Evolutionary conservation across 2,329 filamentous ascomycete species (phyloP), one percentile per base, ranked within the genome.

Genomic region (Magnaporthiopsis rhizophila): DNA sequence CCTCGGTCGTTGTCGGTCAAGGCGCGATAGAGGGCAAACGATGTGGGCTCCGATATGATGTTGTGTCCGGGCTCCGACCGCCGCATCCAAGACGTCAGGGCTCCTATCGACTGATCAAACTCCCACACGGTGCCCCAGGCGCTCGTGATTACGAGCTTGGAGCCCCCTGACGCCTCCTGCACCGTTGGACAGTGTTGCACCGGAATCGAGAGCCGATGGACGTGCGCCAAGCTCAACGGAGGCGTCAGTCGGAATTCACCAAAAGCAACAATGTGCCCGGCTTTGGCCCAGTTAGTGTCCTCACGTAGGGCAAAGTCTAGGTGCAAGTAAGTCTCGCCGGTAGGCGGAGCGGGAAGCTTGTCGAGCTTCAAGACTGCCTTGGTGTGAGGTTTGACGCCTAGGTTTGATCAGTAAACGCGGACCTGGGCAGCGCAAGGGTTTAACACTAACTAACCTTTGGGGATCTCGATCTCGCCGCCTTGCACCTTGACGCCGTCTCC

Each of bases 1-100:
- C 81, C 81, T 4, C 79, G 77, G 70, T 90, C 87, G 70, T 89
- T 89, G 74, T 89, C 86, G 0, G 87, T 89, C 53, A 83, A 78
- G 0, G 88, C 83, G 56, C 87, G 86, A 77, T 87, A 89, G 71
- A 90, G 83, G 66, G 80, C 79, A 57, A 87, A 76, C 2, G 74
- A 67, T 2, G 81, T 69, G 0, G 81, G 79, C 36, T 77, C 71
- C 4, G 77, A 78, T 61, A 84, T 75, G 34, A 83, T 69, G 67
- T 81, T 80, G 30, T 67, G 64, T 9, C 70, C 53, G 3, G 53
- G 53, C 3, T 68, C 64, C 3, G 65, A 62, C 2, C 71, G 68
- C 15, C 79, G 74, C 15, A 71, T 74, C 74, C 82, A 79, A 63
- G 75, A 80, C 5, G 71, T 71, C 13, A 83, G 72, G 2, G 71